Conservation (phyloP, 1,139 yeast species). For the Geotrichum siamense region DNA sequence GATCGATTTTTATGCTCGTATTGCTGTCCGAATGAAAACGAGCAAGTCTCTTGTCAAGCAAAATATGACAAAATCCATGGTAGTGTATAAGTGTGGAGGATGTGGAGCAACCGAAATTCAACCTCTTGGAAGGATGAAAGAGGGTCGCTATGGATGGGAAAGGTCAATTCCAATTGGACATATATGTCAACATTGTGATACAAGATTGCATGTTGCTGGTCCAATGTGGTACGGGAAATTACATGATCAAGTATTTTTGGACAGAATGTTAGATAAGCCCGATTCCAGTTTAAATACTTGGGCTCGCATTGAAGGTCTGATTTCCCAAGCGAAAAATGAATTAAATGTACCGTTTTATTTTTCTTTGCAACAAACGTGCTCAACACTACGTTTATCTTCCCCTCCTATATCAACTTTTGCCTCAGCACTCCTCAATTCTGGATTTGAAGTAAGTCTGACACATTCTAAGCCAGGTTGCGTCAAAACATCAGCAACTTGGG, state of each 20-base stretch:
- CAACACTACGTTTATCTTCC: slow-evolving; percentile 69
- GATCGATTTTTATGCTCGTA: slow-evolving; percentile 85
- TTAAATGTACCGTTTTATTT: slow-evolving; percentile 70
- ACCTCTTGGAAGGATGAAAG: slow-evolving; percentile 49
- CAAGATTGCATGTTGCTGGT: slow-evolving; percentile 71
- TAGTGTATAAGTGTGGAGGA: slow-evolving; percentile 77
- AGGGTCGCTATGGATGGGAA: slow-evolving; percentile 20
- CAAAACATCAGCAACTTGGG: slow-evolving; percentile 88
- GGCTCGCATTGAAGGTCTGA: slow-evolving; percentile 85
- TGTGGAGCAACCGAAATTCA: slow-evolving; percentile 71
- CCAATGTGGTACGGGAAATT: slow-evolving; percentile 91
- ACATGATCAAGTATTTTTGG: slow-evolving; percentile 61
- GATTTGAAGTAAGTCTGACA: slow-evolving; percentile 72
- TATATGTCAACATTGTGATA: slow-evolving; percentile 62
- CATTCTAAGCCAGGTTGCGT: slow-evolving; percentile 82
- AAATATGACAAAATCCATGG: slow-evolving; percentile 58
- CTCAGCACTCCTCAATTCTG: slow-evolving; percentile 77
- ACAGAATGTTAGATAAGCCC: slow-evolving; percentile 52
- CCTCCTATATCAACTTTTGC: slow-evolving; percentile 67
- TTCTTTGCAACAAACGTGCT: slow-evolving; percentile 49
- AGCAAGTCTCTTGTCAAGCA: slow-evolving; percentile 77
- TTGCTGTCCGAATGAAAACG: slow-evolving; percentile 66
- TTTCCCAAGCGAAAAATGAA: slow-evolving; percentile 72
- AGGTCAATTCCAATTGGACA: slow-evolving; percentile 26
- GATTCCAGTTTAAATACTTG: slow-evolving; percentile 55